Percentiles rank a stretch among this genome's conserved stretches.
Conservation (phyloP, 192 early-diverging fungal genomes). For the Chytriomyces confervae region DNA sequence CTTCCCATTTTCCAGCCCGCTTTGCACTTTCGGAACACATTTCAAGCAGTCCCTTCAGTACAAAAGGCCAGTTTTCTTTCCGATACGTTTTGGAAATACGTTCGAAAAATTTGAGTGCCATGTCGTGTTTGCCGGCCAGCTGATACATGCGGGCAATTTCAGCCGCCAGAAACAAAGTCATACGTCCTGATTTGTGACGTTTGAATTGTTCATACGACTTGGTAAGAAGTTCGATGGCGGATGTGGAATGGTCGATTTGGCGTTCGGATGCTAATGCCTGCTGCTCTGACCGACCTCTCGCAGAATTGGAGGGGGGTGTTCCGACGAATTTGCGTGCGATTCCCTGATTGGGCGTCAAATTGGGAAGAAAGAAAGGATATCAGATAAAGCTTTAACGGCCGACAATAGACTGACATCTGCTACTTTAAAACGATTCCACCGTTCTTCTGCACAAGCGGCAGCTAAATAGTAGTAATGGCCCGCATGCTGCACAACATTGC, state of each 20-base stretch:
- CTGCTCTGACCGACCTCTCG: neutral
- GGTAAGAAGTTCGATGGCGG: constrained; percentile 84
- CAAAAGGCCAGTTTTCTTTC: constrained; percentile 78
- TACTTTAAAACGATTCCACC: constrained; percentile 62
- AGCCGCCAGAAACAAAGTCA: constrained; percentile 82
- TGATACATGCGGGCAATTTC: constrained; percentile 89
- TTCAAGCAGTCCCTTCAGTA: constrained; percentile 71
- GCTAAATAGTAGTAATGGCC: constrained; percentile 83
- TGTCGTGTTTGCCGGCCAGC: constrained; percentile 76
- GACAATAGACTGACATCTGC: constrained; percentile 38
- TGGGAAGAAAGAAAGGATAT: neutral
- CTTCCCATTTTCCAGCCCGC: constrained; percentile 64
- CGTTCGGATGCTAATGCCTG: constrained; percentile 20
- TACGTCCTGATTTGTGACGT: constrained; percentile 68
- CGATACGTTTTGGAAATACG: constrained; percentile 87
- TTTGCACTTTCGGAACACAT: constrained; percentile 75
- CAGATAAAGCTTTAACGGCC: neutral
- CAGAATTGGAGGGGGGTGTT: neutral
- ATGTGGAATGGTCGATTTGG: constrained; percentile 57
- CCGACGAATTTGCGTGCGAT: neutral
- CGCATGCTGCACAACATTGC: constrained; percentile 79
- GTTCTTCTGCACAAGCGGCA: constrained; percentile 75
- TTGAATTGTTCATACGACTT: constrained; percentile 94
- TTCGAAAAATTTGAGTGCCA: constrained; percentile 89
- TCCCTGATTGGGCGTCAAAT: neutral